Percentiles rank a stretch among this genome's conserved stretches.
Conservation (phyloP, 352 stramenopile species). For the Globisporangium orthogonon region DNA sequence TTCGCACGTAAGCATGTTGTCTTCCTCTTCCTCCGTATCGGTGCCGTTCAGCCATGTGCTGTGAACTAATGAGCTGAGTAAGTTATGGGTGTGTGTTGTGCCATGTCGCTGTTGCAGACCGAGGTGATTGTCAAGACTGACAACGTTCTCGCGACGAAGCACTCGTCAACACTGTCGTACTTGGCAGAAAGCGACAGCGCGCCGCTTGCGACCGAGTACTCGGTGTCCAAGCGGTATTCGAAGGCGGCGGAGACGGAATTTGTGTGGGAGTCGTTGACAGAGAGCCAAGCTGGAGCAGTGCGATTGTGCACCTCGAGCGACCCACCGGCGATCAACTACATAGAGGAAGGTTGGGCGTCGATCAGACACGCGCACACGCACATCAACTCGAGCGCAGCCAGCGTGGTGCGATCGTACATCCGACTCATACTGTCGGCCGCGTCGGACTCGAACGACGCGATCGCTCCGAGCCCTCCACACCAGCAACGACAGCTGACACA, state of each 20-base stretch:
- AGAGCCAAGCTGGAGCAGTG: conserved; percentile 1
- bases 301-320: background rate
- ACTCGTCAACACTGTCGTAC: background rate
- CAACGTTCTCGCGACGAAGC: conserved; percentile 11
- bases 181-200: background rate
- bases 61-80: background rate
- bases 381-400: background rate
- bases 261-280: conserved; percentile 9
- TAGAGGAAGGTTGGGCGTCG: background rate
- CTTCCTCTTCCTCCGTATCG: background rate
- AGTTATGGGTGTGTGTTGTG: background rate
- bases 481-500: too few species aligned
- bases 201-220: conserved; percentile 7
- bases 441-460: too few species aligned
- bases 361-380: background rate
- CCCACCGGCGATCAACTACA: background rate
- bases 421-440: too few species aligned
- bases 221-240: conserved; percentile 21
- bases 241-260: conserved; percentile 12
- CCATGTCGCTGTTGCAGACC: background rate
- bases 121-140: conserved; percentile 13
- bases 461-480: too few species aligned
- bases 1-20: conserved; percentile 5
- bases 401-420: too few species aligned
- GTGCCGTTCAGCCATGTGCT: too few species aligned